A percentile compares a stretch with the other conserved stretches of the same genome.
These are phyloP conservation scores for Clarireedia homoeocarpa DNA, from an alignment of 2,329 filamentous ascomycete genomes.

Conservation along the genomic window DNA sequence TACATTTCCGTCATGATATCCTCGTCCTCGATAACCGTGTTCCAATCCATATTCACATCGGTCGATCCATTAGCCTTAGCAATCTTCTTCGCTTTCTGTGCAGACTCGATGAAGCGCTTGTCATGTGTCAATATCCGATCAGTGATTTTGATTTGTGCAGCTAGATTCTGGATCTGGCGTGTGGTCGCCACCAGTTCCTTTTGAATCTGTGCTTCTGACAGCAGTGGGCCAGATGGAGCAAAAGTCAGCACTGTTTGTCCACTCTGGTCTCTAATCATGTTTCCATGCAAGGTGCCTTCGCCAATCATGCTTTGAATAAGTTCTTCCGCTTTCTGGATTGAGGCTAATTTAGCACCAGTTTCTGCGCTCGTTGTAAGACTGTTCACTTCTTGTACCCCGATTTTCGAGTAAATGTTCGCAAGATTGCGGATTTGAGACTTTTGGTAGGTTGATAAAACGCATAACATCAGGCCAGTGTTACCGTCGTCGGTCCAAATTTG, in stretches of 20 bases:
- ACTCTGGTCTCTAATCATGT: constrained; percentile 33
- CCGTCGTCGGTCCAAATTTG: constrained; percentile 61
- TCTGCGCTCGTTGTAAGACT: constrained; percentile 45
- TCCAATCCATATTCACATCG: constrained; percentile 19
- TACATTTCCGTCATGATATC: constrained; percentile 24
- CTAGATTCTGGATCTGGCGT: constrained; percentile 37
- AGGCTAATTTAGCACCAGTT: constrained; percentile 38
- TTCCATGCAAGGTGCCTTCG: constrained; percentile 44
- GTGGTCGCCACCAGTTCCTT: constrained; percentile 37
- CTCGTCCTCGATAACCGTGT: constrained; percentile 24
- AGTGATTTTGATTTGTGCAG: constrained; percentile 41
- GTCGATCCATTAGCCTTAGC: constrained; percentile 26
- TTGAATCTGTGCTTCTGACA: constrained; percentile 45
- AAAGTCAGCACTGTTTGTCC: constrained; percentile 46
- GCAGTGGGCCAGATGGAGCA: constrained; percentile 33
- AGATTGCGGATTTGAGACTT: constrained; percentile 69
- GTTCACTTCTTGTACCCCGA: constrained; percentile 47
- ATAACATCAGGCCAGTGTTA: constrained; percentile 62
- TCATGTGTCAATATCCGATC: constrained; percentile 47
- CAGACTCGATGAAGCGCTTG: constrained; percentile 45
- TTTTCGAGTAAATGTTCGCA: constrained; percentile 59
- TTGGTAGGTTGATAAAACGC: constrained; percentile 64
- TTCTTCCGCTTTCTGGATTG: constrained; percentile 36
- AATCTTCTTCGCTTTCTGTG: constrained; percentile 40
- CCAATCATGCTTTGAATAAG: constrained; percentile 50